Evolutionary conservation across 2,329 filamentous ascomycete species (phyloP).

Genomic region (Cladosporium sp.): DNA sequence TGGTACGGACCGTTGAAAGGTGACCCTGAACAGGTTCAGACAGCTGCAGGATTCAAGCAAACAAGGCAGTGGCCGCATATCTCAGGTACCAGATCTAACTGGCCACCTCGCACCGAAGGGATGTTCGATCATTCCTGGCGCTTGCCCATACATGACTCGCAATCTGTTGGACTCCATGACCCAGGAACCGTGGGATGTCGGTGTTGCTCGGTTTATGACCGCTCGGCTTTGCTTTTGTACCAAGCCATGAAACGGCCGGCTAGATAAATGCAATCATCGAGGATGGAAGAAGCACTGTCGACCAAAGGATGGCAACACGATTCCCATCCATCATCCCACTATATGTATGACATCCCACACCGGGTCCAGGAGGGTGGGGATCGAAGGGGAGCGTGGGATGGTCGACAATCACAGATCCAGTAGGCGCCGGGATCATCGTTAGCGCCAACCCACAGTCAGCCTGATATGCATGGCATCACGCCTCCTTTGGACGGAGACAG

Average conservation of each 20-base stretch:
- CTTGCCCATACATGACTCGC: neutral
- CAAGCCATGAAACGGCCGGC: neutral
- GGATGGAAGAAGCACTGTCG: neutral
- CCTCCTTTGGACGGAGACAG: neutral
- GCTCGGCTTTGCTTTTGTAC: neutral
- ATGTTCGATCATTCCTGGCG: neutral
- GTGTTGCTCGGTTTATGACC: conserved; percentile 4
- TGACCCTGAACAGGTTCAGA: neutral
- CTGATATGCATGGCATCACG: conserved; percentile 13
- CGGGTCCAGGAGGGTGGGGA: neutral
- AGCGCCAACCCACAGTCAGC: conserved; percentile 10
- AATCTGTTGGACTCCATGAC: neutral
- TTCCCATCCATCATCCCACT: conserved; percentile 1
- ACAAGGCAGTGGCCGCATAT: neutral
- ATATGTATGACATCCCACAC: neutral
- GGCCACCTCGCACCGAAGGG: neutral
- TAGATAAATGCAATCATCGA: neutral
- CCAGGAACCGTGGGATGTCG: conserved; percentile 6
- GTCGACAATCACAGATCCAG: conserved; percentile 5
- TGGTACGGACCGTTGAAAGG: neutral
- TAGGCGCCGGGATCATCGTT: conserved; percentile 12
- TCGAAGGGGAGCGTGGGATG: neutral
- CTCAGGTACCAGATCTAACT: neutral
- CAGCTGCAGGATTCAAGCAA: neutral
- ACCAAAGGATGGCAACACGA: neutral